Evolutionary conservation across 805 yeast genomes (phyloP).

Genomic region (Priceomyces haplophilus): DNA sequence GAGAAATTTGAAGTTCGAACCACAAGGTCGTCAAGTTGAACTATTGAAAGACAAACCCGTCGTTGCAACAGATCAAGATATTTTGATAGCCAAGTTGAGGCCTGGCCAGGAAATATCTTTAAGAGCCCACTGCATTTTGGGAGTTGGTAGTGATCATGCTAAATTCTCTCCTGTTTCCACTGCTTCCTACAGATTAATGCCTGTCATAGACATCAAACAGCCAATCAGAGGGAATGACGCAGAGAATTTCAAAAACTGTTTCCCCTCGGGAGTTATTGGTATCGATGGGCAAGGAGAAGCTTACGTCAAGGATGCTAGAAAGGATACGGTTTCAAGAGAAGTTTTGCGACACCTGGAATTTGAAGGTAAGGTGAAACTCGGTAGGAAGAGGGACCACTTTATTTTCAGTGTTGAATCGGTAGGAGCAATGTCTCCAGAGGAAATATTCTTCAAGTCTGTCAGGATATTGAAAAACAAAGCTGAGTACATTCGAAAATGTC

Average conservation of each 20-base stretch:
- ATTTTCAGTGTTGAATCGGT: constrained; percentile 92
- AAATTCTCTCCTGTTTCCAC: constrained; percentile 97
- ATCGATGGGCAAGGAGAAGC: constrained; percentile 69
- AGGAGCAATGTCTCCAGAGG: constrained; percentile 97
- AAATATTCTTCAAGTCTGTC: constrained; percentile 87
- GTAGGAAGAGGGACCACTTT: constrained; percentile 88
- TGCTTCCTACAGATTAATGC: constrained; percentile 91
- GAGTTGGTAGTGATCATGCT: constrained; percentile 93
- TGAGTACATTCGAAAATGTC: constrained; percentile 73
- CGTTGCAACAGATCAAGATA: constrained; percentile 81
- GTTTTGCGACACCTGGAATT: constrained; percentile 92
- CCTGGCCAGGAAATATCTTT: constrained; percentile 96
- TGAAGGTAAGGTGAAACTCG: constrained; percentile 82
- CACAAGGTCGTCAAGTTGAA: constrained; percentile 83
- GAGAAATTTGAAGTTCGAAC: constrained; percentile 81
- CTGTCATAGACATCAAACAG: constrained; percentile 71
- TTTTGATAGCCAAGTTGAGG: constrained; percentile 84
- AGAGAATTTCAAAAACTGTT: constrained; percentile 76
- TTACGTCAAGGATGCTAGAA: constrained; percentile 81
- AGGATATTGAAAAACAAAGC: constrained; percentile 83
- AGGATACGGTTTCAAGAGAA: constrained; percentile 95
- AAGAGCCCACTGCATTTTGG: constrained; percentile 86
- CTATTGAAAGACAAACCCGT: constrained; percentile 64
- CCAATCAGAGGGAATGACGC: constrained; percentile 81
- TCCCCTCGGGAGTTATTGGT: constrained; percentile 89